Evolutionary conservation across 371 early-diverging fungal species (phyloP).

Genomic region (Zancudomyces culisetae): DNA sequence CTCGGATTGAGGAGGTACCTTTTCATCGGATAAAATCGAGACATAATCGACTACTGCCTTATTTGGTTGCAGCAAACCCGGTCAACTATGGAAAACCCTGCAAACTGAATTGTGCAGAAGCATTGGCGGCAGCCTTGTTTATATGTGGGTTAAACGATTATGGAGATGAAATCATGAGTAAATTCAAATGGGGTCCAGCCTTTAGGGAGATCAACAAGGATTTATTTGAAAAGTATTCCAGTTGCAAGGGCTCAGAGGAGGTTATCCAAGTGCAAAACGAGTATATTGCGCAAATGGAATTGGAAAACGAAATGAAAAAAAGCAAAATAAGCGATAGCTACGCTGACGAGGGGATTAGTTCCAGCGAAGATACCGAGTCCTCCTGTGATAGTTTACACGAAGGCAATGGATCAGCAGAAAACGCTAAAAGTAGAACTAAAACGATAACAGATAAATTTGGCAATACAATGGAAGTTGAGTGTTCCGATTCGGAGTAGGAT

Average conservation of each 20-base stretch:
- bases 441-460: conserved; percentile 4
- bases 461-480: conserved; percentile 1
- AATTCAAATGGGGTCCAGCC: conserved; percentile 95
- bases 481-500: background rate
- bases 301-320: background rate
- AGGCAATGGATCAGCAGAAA: background rate
- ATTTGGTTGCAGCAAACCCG: conserved; percentile 94
- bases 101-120: conserved; percentile 98
- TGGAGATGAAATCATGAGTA: conserved; percentile 66
- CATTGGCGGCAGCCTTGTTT: conserved; percentile 89
- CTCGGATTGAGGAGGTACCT: conserved; percentile 87
- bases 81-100: conserved; percentile 98
- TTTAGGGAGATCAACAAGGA: conserved; percentile 73
- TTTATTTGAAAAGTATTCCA: conserved; percentile 55
- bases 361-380: conserved; percentile 7
- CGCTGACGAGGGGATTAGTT: conserved; percentile 21
- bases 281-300: conserved; percentile 29
- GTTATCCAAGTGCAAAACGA: conserved; percentile 69
- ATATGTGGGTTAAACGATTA: conserved; percentile 75
- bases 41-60: conserved; percentile 85
- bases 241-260: conserved; percentile 68
- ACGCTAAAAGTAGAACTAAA: background rate
- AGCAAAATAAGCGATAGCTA: conserved; percentile 5
- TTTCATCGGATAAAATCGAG: conserved; percentile 65
- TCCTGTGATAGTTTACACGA: background rate